These are phyloP conservation scores for Cornus suecica DNA, from an alignment of 148 eudicot genomes.

Conservation along the genomic window DNA sequence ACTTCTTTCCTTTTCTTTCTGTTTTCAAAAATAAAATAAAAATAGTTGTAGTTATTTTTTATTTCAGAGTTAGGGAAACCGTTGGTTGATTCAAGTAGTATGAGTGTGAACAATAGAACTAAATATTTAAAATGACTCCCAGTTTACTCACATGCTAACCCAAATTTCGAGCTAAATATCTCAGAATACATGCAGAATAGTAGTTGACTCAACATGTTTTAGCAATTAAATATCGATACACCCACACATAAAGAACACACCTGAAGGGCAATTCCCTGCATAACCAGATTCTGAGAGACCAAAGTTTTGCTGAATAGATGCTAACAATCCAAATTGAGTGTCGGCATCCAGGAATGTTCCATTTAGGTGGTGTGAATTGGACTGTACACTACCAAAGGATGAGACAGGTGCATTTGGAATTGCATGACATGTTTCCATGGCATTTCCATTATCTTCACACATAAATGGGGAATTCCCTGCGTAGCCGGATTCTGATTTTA, in stretches of 20 bases:
- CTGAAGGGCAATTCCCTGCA: too few species aligned
- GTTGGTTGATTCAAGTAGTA: too few species aligned
- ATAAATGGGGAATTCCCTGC: conserved; percentile 36
- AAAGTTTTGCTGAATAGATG: conserved; percentile 57
- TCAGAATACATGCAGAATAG: too few species aligned
- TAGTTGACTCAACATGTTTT: too few species aligned
- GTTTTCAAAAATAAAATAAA: too few species aligned
- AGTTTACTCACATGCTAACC: too few species aligned
- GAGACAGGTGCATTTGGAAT: conserved; percentile 49
- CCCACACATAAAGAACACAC: conserved; percentile 23
- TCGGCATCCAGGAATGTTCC: conserved; percentile 49
- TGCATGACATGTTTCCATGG: conserved; percentile 42
- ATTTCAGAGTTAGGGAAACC: too few species aligned
- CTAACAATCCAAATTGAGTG: conserved; percentile 51
- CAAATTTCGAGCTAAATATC: too few species aligned
- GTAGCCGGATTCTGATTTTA: conserved; percentile 54
- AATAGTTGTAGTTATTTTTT: too few species aligned
- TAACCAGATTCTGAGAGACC: conserved; percentile 51
- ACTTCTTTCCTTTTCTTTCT: too few species aligned
- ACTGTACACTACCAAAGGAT: conserved; percentile 47
- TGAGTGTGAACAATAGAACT: too few species aligned
- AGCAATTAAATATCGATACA: neutral
- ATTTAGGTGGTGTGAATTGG: conserved; percentile 48
- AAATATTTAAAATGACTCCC: too few species aligned
- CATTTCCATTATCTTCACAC: conserved; percentile 41